Evolutionary conservation across 2,329 filamentous ascomycete genomes (phyloP).

Genomic region (Chaetomiaceae sp.): DNA sequence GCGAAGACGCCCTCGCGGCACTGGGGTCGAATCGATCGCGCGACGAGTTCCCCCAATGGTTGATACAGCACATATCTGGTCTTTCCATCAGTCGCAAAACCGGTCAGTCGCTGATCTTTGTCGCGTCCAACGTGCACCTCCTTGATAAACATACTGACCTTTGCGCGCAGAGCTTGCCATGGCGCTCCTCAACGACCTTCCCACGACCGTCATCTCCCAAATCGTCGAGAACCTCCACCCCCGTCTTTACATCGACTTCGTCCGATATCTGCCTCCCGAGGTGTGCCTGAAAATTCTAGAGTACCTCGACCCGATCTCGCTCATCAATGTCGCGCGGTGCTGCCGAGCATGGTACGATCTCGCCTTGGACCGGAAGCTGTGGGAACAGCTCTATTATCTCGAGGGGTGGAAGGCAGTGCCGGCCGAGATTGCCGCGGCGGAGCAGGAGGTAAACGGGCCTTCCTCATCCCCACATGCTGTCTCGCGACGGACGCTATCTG

Average conservation of each 20-base stretch:
- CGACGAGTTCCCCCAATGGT: slow-evolving; percentile 46
- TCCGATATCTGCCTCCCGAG: slow-evolving; percentile 79
- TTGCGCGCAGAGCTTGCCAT: slow-evolving; percentile 67
- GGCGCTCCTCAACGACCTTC: slow-evolving; percentile 69
- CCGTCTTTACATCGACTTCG: slow-evolving; percentile 88
- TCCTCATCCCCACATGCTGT: slow-evolving; percentile 33
- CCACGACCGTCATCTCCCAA: slow-evolving; percentile 72
- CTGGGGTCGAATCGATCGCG: slow-evolving; percentile 37
- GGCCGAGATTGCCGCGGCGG: slow-evolving; percentile 61
- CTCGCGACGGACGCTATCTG: slow-evolving; percentile 39
- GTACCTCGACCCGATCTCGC: slow-evolving; percentile 74
- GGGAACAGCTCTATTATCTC: slow-evolving; percentile 74
- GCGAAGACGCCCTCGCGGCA: slow-evolving; percentile 23
- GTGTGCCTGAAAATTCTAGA: slow-evolving; percentile 86
- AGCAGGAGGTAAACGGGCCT: slow-evolving; percentile 52
- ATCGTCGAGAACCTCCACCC: slow-evolving; percentile 79
- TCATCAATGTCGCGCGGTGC: slow-evolving; percentile 73
- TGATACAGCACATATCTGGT: slow-evolving; percentile 46
- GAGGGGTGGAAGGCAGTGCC: slow-evolving; percentile 81
- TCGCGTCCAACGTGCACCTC: background rate
- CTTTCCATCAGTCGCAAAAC: slow-evolving; percentile 48
- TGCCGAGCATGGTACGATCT: slow-evolving; percentile 79
- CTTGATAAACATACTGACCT: background rate
- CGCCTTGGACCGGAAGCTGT: slow-evolving; percentile 77
- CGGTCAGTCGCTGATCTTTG: slow-evolving; percentile 34